Evolutionary conservation across 305 asterid species (phyloP).

Genomic region (Euphrasia arctica): DNA sequence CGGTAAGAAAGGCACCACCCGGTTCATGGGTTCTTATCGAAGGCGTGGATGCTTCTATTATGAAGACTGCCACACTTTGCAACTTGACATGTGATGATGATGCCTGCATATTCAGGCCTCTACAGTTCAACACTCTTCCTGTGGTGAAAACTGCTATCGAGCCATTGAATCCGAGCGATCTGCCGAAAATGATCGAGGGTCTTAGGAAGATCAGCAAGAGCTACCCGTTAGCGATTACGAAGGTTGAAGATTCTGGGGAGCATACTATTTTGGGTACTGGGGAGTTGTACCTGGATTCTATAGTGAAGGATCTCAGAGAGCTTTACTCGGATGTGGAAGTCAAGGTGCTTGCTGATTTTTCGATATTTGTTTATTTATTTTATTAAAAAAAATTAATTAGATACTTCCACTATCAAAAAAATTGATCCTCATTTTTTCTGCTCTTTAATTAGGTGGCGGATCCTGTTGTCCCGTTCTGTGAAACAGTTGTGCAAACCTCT

Average conservation of each 20-base stretch:
- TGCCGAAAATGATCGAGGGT: slow-evolving; percentile 99
- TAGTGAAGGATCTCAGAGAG: slow-evolving; percentile 98
- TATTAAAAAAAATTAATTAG: not conserved
- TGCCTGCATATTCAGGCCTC: slow-evolving; percentile 82
- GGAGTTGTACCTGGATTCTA: slow-evolving; percentile 88
- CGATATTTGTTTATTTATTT: not conserved
- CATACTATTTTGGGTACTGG: slow-evolving; percentile 98
- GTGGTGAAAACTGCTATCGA: slow-evolving; percentile 99
- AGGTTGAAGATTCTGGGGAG: slow-evolving; percentile 98
- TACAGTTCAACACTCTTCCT: slow-evolving; percentile 92
- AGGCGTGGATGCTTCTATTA: slow-evolving; percentile 99
- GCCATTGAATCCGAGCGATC: slow-evolving; percentile 94
- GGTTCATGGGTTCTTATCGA: slow-evolving; percentile 99
- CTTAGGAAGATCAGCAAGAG: slow-evolving; percentile 98
- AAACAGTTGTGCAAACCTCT: slow-evolving; percentile 96
- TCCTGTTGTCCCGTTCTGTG: slow-evolving; percentile 63
- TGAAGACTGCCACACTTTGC: slow-evolving; percentile 98
- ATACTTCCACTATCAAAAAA: not conserved
- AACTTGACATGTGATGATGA: slow-evolving; percentile 76
- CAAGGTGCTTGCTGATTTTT: slow-evolving; percentile 53
- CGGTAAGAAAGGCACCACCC: slow-evolving; percentile 91
- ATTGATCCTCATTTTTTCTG: slow-evolving; percentile 6
- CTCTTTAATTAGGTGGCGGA: slow-evolving; percentile 30
- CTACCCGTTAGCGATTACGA: slow-evolving; percentile 94
- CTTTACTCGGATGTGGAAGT: slow-evolving; percentile 99